These are phyloP conservation scores for Alternaria consortialis DNA, from an alignment of 2,329 filamentous ascomycete genomes.

Conservation along the genomic window DNA sequence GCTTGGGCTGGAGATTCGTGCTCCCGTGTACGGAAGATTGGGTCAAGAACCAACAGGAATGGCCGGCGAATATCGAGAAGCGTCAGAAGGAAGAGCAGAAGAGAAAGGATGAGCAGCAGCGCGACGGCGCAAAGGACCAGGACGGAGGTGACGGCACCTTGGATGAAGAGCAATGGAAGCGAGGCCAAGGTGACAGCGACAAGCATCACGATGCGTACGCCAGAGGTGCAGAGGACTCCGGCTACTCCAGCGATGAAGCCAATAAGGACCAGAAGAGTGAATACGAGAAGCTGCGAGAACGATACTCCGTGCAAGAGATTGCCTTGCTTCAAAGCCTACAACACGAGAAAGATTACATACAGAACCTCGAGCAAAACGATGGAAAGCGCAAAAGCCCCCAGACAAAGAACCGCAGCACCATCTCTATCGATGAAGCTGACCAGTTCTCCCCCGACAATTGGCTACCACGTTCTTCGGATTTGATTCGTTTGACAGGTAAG, in stretches of 20 bases:
- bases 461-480: slow-evolving; percentile 58
- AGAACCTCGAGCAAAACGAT: slow-evolving; percentile 54
- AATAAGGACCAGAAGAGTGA: neutral
- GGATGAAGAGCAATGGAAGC: neutral
- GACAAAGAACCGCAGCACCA: slow-evolving; percentile 38
- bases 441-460: slow-evolving; percentile 64
- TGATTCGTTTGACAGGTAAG: slow-evolving; percentile 63
- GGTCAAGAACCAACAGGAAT: neutral
- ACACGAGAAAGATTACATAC: slow-evolving; percentile 57
- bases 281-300: slow-evolving; percentile 45
- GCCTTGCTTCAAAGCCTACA: slow-evolving; percentile 49
- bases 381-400: slow-evolving; percentile 53
- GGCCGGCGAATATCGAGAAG: neutral
- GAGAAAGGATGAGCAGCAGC: neutral
- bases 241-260: neutral
- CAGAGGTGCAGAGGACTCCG: neutral
- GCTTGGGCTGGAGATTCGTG: slow-evolving; percentile 31
- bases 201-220: neutral
- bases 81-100: neutral
- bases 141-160: neutral
- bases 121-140: neutral
- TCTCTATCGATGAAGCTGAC: slow-evolving; percentile 60
- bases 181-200: neutral
- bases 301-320: slow-evolving; percentile 56
- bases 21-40: neutral